These are phyloP conservation scores for Cokeromyces recurvatus DNA, from an alignment of 371 early-diverging fungal species.

Conservation along the genomic window DNA sequence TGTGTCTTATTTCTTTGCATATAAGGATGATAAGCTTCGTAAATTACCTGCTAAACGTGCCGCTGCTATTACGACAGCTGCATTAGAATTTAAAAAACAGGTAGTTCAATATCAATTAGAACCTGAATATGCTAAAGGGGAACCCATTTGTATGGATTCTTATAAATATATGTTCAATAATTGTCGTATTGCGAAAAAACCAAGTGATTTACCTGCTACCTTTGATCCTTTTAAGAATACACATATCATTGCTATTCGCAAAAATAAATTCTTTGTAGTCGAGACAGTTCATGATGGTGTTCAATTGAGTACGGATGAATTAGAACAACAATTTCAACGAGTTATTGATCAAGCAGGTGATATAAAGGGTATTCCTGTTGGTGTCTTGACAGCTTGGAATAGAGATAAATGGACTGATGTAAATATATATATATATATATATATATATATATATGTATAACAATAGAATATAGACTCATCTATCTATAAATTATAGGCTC, in stretches of 20 bases:
- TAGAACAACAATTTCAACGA: slow-evolving; percentile 70
- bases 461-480: too few species aligned
- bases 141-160: slow-evolving; percentile 85
- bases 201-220: slow-evolving; percentile 72
- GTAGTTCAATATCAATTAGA: slow-evolving; percentile 76
- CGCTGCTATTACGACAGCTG: slow-evolving; percentile 83
- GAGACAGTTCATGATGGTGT: slow-evolving; percentile 73
- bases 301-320: slow-evolving; percentile 78
- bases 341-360: slow-evolving; percentile 78
- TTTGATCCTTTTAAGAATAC: slow-evolving; percentile 75
- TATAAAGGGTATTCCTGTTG: slow-evolving; percentile 70
- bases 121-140: slow-evolving; percentile 79
- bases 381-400: slow-evolving; percentile 87
- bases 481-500: too few species aligned
- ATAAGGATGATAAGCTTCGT: slow-evolving; percentile 79
- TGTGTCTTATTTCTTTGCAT: slow-evolving; percentile 82
- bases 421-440: too few species aligned
- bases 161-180: slow-evolving; percentile 97
- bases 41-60: slow-evolving; percentile 79
- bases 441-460: too few species aligned
- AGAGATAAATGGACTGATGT: slow-evolving; percentile 92
- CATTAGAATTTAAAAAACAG: slow-evolving; percentile 79
- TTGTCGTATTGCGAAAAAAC: slow-evolving; percentile 85
- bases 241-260: slow-evolving; percentile 83
- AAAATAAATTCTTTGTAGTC: slow-evolving; percentile 86